Percentiles rank a stretch among this genome's conserved stretches.
phyloP scores from a whole-genome alignment of 139 green algal genomes.

The Micromonas pusilla region DNA sequence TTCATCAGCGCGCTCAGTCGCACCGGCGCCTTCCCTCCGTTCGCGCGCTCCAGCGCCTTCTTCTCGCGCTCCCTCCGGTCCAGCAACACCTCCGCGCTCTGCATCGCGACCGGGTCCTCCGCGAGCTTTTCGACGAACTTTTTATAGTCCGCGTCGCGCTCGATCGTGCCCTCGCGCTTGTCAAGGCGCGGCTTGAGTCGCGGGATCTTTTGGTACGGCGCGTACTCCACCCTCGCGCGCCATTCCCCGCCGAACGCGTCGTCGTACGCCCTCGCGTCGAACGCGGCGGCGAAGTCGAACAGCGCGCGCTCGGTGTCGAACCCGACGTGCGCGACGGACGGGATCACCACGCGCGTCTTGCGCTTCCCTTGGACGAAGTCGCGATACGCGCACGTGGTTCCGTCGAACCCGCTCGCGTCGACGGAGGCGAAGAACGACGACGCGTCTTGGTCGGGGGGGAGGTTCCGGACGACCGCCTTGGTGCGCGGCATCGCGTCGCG shows the following conservation, averaged over 20 bases:
- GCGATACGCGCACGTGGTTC: neutral
- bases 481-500: neutral
- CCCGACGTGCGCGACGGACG: neutral
- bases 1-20: neutral
- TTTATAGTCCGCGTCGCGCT: neutral
- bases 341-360: neutral
- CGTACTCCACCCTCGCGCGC: neutral
- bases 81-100: neutral
- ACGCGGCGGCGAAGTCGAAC: neutral
- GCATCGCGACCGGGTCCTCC: neutral
- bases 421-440: neutral
- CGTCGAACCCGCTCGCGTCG: neutral
- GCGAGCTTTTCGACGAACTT: neutral
- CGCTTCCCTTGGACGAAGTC: neutral
- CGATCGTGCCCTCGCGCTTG: neutral
- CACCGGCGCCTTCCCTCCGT: too few species aligned
- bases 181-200: neutral
- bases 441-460: neutral
- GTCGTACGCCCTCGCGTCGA: neutral
- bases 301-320: neutral
- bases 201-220: slow-evolving; percentile 9
- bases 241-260: neutral
- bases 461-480: neutral
- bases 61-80: neutral
- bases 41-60: neutral